These are phyloP conservation scores for Globisporangium irregulare DNA, from an alignment of 352 stramenopile genomes.

Conservation along the genomic window DNA sequence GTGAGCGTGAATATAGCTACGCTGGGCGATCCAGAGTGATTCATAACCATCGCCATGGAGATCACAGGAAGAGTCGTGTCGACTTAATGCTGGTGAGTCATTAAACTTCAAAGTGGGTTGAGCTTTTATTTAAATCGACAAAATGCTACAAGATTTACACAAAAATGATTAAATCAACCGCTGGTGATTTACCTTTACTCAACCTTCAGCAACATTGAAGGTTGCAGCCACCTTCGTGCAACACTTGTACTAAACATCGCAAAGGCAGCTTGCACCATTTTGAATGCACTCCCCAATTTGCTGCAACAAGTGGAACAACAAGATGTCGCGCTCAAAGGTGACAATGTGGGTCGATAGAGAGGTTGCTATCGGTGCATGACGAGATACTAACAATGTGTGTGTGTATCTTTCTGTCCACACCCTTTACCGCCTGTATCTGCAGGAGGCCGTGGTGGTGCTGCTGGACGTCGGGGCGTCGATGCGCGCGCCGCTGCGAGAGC, in stretches of 20 bases:
- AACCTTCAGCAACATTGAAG: background rate
- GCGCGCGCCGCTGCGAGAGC: conserved; percentile 46
- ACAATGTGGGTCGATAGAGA: background rate
- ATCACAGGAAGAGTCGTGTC: background rate
- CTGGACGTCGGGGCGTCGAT: conserved; percentile 70
- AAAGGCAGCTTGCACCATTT: background rate
- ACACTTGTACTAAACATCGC: background rate
- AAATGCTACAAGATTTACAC: background rate
- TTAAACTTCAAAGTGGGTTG: background rate
- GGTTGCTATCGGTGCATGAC: background rate
- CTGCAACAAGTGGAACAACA: background rate
- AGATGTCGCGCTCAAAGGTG: conserved; percentile 10
- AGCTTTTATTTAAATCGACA: background rate
- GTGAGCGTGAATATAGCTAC: no score
- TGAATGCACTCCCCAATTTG: background rate
- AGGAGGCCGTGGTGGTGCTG: conserved; percentile 72
- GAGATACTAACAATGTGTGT: background rate
- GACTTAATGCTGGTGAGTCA: background rate
- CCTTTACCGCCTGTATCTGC: background rate
- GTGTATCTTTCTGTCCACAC: background rate
- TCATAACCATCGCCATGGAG: no score
- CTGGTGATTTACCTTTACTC: background rate
- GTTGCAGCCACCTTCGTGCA: background rate
- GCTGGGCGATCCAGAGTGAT: background rate
- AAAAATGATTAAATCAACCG: background rate